phyloP scores from a whole-genome alignment of 2,329 filamentous ascomycete species.

The Dryadomyces quercus-mongolicae region DNA sequence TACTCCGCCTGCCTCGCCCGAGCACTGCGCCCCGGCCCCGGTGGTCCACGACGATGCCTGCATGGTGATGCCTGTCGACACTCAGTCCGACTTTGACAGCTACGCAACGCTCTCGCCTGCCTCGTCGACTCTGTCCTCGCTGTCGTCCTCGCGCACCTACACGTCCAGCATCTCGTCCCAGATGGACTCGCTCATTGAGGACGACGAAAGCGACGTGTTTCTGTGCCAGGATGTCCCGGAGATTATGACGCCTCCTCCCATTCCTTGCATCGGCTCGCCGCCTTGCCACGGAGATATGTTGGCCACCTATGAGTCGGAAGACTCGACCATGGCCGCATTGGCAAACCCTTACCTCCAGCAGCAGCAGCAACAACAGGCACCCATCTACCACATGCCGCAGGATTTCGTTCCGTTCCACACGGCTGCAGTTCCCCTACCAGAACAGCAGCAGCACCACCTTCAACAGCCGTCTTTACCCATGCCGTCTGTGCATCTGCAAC shows the following conservation, averaged over 20 bases:
- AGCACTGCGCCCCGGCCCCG: not conserved
- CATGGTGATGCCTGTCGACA: not conserved
- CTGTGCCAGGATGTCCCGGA: slow-evolving; percentile 29
- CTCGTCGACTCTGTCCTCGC: slow-evolving; percentile 14
- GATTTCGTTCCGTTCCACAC: slow-evolving; percentile 1
- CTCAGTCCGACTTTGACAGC: not conserved
- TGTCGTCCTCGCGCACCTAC: not conserved
- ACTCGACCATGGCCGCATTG: slow-evolving; percentile 24
- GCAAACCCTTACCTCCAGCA: not conserved
- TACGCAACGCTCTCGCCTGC: slow-evolving; percentile 32
- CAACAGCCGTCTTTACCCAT: slow-evolving; percentile 7
- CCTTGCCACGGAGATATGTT: slow-evolving; percentile 13
- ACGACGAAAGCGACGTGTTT: slow-evolving; percentile 25
- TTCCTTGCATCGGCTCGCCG: slow-evolving; percentile 9
- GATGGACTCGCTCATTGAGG: slow-evolving; percentile 12
- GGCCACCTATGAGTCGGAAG: slow-evolving; percentile 34
- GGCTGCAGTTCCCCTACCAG: slow-evolving; percentile 10
- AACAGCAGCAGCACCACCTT: slow-evolving; percentile 4
- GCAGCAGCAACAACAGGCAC: slow-evolving; percentile 20
- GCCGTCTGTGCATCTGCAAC: slow-evolving; percentile 1
- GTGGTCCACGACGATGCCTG: slow-evolving; percentile 19
- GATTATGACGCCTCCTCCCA: slow-evolving; percentile 25
- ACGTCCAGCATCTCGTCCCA: slow-evolving; percentile 4
- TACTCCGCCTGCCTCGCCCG: not conserved
- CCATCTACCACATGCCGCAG: not conserved